These are phyloP conservation scores for Neopestalotiopsis clavispora DNA, from an alignment of 2,329 filamentous ascomycete genomes.

Conservation along the genomic window DNA sequence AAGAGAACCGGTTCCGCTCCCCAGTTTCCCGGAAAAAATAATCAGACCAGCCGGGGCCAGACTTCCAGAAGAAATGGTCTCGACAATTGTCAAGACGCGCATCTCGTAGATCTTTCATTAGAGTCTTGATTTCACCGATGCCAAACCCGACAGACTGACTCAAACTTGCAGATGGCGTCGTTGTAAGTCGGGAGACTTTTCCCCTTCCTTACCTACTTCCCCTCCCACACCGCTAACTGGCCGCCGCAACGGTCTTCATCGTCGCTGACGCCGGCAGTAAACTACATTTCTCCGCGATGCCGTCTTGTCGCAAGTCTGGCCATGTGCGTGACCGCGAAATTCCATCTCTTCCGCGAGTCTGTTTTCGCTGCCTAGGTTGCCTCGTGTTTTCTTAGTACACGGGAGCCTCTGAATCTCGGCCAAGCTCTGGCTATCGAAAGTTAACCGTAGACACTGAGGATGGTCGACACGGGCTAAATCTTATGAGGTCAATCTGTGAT, in stretches of 20 bases:
- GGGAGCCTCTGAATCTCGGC: not conserved
- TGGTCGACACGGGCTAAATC: not conserved
- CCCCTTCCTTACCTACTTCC: not conserved
- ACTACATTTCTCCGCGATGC: not conserved
- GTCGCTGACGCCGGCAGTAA: not conserved
- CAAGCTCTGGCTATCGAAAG: not conserved
- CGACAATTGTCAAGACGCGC: not conserved
- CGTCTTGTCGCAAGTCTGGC: too few species aligned
- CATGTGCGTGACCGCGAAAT: too few species aligned
- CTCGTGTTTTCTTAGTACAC: too few species aligned
- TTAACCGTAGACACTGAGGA: not conserved
- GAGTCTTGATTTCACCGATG: not conserved
- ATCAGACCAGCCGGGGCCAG: not conserved
- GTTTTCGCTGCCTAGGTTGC: too few species aligned
- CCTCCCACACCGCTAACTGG: not conserved
- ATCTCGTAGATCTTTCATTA: not conserved
- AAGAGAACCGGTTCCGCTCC: not conserved
- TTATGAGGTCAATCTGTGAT: not conserved
- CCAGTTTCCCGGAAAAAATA: not conserved
- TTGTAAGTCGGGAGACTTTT: not conserved
- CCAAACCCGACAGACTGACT: not conserved
- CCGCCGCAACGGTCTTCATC: not conserved
- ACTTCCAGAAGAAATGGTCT: not conserved
- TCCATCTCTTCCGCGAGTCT: too few species aligned
- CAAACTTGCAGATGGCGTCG: not conserved